Evolutionary conservation across 768 basidiomycete species (phyloP).

Genomic region (Rhodotorula babjevae): DNA sequence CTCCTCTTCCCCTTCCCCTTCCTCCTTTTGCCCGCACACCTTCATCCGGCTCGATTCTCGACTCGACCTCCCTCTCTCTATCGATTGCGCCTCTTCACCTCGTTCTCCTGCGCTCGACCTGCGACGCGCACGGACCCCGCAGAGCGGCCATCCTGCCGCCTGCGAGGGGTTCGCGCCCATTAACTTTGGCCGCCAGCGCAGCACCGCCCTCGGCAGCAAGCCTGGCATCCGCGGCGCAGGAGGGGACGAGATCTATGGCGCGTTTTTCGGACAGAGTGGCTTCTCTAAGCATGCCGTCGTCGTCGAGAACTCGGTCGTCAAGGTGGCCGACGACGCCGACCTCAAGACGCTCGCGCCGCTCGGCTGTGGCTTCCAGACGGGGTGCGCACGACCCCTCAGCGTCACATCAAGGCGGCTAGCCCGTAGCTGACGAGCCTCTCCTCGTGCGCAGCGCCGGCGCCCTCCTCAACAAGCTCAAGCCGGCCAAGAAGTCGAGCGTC

Average conservation of each 20-base stretch:
- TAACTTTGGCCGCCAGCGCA: slow-evolving; percentile 35
- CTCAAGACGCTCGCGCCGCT: slow-evolving; percentile 28
- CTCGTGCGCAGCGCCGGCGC: slow-evolving; percentile 25
- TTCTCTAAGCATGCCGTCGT: slow-evolving; percentile 40
- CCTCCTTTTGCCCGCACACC: too few relatives aligned
- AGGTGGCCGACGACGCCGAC: slow-evolving; percentile 21
- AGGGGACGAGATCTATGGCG: background rate
- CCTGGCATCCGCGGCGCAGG: background rate
- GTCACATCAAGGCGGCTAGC: too few relatives aligned
- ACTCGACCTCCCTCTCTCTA: too few relatives aligned
- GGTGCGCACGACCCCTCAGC: too few relatives aligned
- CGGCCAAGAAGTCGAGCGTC: slow-evolving; percentile 3
- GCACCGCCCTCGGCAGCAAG: background rate
- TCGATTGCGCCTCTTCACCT: too few relatives aligned
- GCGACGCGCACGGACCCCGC: background rate
- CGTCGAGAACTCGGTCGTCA: slow-evolving; percentile 33
- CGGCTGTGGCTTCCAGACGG: slow-evolving; percentile 39
- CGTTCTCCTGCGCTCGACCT: too few relatives aligned
- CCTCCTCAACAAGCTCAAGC: slow-evolving; percentile 34
- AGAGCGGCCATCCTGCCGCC: background rate
- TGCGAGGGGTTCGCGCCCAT: slow-evolving; percentile 1
- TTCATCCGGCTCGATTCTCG: too few relatives aligned
- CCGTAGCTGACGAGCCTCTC: too few relatives aligned
- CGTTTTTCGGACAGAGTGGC: slow-evolving; percentile 42
- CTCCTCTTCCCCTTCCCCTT: too few relatives aligned